Percentiles rank a stretch among this genome's conserved stretches.
These are phyloP conservation scores for Zoysia pacifica DNA, from an alignment of 176 grass and related monocot genomes.

Conservation along the genomic window DNA sequence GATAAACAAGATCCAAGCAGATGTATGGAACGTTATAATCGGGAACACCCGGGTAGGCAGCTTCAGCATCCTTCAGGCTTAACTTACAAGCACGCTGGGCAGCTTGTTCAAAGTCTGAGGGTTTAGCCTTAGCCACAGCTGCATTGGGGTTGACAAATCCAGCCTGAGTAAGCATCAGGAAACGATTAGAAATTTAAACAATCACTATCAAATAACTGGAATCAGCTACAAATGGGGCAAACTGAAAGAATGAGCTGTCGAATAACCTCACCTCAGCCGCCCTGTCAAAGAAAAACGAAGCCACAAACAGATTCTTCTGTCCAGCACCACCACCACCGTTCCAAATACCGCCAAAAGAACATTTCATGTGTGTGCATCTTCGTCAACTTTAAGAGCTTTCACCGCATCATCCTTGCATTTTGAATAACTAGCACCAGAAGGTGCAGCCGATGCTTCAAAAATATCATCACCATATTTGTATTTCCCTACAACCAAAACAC, in stretches of 20 bases:
- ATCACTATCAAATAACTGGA: not conserved
- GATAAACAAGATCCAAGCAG: constrained; percentile 98
- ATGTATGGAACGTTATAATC: constrained; percentile 78
- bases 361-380: constrained; percentile 95
- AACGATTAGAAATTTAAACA: constrained; percentile 10
- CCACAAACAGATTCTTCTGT: constrained; percentile 96
- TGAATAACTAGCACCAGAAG: constrained; percentile 72
- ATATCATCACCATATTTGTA: constrained; percentile 52
- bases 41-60: constrained; percentile 55
- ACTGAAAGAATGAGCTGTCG: constrained; percentile 4
- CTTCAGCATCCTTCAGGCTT: constrained; percentile 63
- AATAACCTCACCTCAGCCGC: constrained; percentile 79
- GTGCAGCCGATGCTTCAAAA: constrained; percentile 73
- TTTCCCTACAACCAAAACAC: constrained; percentile 47
- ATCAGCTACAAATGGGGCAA: not conserved
- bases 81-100: constrained; percentile 77
- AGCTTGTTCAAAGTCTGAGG: constrained; percentile 75
- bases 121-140: constrained; percentile 69
- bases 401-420: constrained; percentile 73
- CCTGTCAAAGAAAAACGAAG: constrained; percentile 97
- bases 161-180: constrained; percentile 46
- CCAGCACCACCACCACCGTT: constrained; percentile 95
- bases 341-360: constrained; percentile 97
- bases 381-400: constrained; percentile 77
- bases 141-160: constrained; percentile 82